Percentiles rank a stretch among this genome's conserved stretches.
Evolutionary conservation across 2,329 filamentous ascomycete genomes (phyloP).

Genomic region (Fusarium pilosicola): DNA sequence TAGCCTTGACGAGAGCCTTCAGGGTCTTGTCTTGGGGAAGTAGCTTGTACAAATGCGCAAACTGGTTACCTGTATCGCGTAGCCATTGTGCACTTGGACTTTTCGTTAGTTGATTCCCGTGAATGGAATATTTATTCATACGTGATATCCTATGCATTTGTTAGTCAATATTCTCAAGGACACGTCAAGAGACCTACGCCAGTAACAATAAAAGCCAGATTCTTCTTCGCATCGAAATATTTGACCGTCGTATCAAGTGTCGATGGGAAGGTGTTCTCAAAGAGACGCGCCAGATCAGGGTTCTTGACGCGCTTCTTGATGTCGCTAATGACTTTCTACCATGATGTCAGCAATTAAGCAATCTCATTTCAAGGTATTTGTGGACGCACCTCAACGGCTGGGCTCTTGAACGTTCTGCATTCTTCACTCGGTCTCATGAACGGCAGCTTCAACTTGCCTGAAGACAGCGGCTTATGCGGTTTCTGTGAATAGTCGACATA

Average conservation of each 20-base stretch:
- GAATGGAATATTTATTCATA: neutral
- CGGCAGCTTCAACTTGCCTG: conserved; percentile 6
- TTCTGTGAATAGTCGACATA: conserved; percentile 18
- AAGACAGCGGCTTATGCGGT: neutral
- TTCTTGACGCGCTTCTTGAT: conserved; percentile 23
- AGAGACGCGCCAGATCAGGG: conserved; percentile 16
- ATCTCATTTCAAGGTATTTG: fast-evolving
- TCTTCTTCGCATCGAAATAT: conserved; percentile 10
- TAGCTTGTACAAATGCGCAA: conserved; percentile 21
- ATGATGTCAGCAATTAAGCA: fast-evolving
- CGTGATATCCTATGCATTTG: conserved; percentile 1
- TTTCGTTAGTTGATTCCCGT: neutral
- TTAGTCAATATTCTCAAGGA: neutral
- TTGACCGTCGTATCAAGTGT: conserved; percentile 23
- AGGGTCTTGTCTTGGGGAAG: conserved; percentile 14
- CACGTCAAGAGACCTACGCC: neutral
- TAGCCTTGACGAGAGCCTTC: conserved; percentile 12
- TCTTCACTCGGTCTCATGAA: conserved; percentile 25
- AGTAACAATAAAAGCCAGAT: conserved; percentile 18
- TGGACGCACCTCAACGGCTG: neutral
- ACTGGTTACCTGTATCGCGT: conserved; percentile 19
- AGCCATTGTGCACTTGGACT: conserved; percentile 8
- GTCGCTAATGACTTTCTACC: conserved; percentile 17
- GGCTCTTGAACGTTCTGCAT: conserved; percentile 25
- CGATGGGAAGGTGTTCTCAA: conserved; percentile 22